Base-by-base conservation (phyloP, 371 early-diverging fungal genomes). In the Rhizomucor pusillus region DNA sequence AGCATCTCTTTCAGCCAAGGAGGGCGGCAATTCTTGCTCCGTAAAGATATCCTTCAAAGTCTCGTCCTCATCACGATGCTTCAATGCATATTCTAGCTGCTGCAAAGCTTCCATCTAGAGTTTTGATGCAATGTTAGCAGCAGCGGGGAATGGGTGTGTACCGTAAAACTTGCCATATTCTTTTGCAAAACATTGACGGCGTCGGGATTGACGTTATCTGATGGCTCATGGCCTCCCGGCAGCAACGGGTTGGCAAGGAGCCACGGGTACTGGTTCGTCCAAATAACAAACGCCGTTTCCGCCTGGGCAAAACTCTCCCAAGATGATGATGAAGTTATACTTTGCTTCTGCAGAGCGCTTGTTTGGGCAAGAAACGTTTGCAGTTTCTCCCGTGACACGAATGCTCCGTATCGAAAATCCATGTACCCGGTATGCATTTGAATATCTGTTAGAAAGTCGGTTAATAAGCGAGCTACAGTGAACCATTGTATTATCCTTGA, bases 241-340 rank as follows among this genome's bases (percentile, higher is more conserved):
- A 63, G 20, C 13, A 81, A 66, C 1, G 82, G 77, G 47, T 83
- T 85, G 45, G 78, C 73, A 23, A 85, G 60, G n/a, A 84, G 57
- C 51, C 73, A 82, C 10, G 86, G 86, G 43, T 81, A 82, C 46
- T 80, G 80, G 49, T 82, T 84, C 7, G 75, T 66, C 77, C 82
- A 80, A 40, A 85, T 69, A 2, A 79, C 72, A 56, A 85, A 84
- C 48, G 75, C 77, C 59, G 76, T 66, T 40, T 82, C 81, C 3
- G 71, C 71, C n/a, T 57, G 67, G 59, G 61, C 56, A 55, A 66
- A 47, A 20, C 65, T 52, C 51, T 57, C 45, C 14, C 53, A 59
- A 37, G 71, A 66, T 29, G 29, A 59, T 37, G 71, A 66, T 29
- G 29, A 29, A 29, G 7, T 5, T 29, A 29, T 29, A 7, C 29